Percentiles rank a stretch among this genome's conserved stretches.
phyloP scores from a whole-genome alignment of 257 asterid species.

The Penstemon barbatus region DNA sequence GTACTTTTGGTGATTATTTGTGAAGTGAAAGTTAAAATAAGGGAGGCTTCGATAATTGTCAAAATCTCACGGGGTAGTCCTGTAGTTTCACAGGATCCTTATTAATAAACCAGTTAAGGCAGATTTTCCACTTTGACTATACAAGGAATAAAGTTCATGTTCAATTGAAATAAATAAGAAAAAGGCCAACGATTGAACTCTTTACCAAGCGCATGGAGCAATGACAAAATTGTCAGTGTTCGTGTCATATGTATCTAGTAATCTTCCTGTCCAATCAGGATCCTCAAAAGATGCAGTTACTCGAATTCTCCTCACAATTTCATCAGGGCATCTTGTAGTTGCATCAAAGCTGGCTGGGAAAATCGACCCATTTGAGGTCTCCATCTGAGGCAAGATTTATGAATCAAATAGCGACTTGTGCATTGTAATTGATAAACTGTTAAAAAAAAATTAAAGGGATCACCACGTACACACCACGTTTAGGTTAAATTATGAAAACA shows the following conservation, averaged over 20 bases:
- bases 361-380: conserved; percentile 66
- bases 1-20: no score
- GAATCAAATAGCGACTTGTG: conserved; percentile 2
- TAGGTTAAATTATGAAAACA: background rate
- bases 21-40: no score
- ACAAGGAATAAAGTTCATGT: background rate
- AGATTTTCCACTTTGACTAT: background rate
- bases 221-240: conserved; percentile 59
- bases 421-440: background rate
- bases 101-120: background rate
- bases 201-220: conserved; percentile 82
- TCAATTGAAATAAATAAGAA: conserved; percentile 4
- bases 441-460: background rate
- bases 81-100: no score
- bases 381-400: conserved; percentile 49
- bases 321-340: conserved; percentile 87
- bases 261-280: conserved; percentile 54
- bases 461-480: background rate
- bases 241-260: conserved; percentile 80
- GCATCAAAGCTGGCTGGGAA: conserved; percentile 71
- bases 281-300: conserved; percentile 68
- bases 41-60: no score
- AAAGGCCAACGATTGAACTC: conserved; percentile 8
- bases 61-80: no score
- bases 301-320: conserved; percentile 75